phyloP scores from a whole-genome alignment of 2,329 filamentous ascomycete genomes.

The Dactylellina leptospora region DNA sequence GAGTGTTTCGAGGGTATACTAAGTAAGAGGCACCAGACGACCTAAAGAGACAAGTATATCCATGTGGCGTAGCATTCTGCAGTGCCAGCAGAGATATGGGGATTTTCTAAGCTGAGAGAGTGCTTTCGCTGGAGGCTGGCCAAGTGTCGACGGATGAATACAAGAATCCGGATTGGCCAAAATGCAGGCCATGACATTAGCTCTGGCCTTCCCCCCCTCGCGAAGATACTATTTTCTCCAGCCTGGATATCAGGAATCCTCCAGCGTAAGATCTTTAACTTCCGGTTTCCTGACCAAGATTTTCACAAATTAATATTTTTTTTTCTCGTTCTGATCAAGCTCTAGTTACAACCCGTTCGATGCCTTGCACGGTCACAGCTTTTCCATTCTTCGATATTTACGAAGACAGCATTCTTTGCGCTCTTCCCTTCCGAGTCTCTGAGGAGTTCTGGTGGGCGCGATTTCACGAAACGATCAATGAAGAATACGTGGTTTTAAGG shows the following conservation, averaged over 20 bases:
- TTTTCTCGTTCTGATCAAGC: background rate
- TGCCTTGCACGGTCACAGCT: conserved; percentile 33
- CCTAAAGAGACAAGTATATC: too few relatives aligned
- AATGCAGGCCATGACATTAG: background rate
- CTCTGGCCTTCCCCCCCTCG: conserved; percentile 2
- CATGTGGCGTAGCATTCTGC: background rate
- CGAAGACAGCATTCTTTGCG: conserved; percentile 36
- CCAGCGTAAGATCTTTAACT: background rate
- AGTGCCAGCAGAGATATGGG: background rate
- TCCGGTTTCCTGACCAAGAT: too few relatives aligned
- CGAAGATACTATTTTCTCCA: background rate
- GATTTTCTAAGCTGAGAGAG: background rate
- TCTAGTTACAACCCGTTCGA: background rate
- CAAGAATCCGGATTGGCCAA: conserved; percentile 39
- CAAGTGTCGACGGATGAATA: conserved; percentile 28
- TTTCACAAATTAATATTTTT: background rate
- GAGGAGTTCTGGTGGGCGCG: conserved; percentile 33
- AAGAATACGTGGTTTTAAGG: conserved; percentile 39
- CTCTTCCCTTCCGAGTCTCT: conserved; percentile 23
- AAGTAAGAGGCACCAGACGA: too few relatives aligned
- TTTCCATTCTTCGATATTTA: conserved; percentile 50
- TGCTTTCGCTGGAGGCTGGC: background rate
- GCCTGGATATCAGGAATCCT: background rate
- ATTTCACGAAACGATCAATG: conserved; percentile 39
- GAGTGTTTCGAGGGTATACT: too few relatives aligned